Evolutionary conservation across 371 early-diverging fungal genomes (phyloP).

Genomic region (Neoconidiobolus thromboides): DNA sequence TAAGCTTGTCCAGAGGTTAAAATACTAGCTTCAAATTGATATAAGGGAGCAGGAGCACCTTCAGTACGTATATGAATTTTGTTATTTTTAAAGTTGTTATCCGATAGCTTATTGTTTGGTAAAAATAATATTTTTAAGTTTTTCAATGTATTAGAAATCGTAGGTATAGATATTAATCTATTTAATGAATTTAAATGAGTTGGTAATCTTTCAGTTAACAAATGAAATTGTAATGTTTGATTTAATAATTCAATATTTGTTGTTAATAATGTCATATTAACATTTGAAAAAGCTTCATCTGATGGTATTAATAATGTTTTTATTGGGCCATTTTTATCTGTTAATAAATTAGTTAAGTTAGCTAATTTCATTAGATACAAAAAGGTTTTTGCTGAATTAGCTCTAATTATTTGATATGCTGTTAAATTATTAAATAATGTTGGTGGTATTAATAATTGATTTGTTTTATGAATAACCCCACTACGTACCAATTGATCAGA

Average conservation of each 20-base stretch:
- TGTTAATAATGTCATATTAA: neutral
- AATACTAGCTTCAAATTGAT: neutral
- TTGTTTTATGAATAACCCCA: slow-evolving; percentile 2
- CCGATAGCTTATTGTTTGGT: neutral
- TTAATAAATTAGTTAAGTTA: neutral
- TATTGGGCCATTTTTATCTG: neutral
- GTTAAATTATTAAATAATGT: neutral
- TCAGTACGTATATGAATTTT: neutral
- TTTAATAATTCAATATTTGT: neutral
- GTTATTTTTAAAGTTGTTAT: neutral
- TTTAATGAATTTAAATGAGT: neutral
- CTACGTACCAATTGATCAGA: neutral
- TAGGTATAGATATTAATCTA: neutral
- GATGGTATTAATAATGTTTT: neutral
- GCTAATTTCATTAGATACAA: neutral
- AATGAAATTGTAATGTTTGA: neutral
- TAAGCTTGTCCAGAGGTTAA: slow-evolving; percentile 1
- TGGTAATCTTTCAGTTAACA: neutral
- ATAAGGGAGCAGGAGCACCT: neutral
- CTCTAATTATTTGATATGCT: neutral
- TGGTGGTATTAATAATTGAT: neutral
- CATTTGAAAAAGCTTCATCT: slow-evolving; percentile 1
- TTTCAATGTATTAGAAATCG: neutral
- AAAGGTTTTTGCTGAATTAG: neutral
- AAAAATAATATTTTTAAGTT: neutral